These are phyloP conservation scores for Fusarium acutatum DNA, from an alignment of 2,329 filamentous ascomycete genomes.

Conservation along the genomic window DNA sequence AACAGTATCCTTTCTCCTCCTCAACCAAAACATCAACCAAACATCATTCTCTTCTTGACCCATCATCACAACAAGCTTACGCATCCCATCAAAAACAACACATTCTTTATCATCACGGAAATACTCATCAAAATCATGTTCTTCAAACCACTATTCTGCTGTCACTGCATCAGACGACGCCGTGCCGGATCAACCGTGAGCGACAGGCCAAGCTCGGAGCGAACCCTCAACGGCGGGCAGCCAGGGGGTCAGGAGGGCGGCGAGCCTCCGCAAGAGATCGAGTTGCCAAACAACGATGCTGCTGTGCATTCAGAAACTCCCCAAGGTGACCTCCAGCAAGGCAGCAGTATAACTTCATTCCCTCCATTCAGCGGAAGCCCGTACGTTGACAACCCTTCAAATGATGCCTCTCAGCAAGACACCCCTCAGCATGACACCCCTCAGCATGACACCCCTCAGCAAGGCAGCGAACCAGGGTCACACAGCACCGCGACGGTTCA, in stretches of 20 bases:
- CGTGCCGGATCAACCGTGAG: not conserved
- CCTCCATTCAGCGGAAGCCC: not conserved
- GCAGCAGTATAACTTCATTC: accelerated
- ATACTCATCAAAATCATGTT: not conserved
- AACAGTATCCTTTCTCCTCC: not conserved
- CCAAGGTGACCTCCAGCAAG: not conserved
- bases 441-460: not conserved
- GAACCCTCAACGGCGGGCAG: not conserved
- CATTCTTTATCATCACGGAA: not conserved
- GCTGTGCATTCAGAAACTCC: not conserved
- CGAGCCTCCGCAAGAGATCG: not conserved
- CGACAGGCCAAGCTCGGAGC: not conserved
- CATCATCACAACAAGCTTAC: not conserved
- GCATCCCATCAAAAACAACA: not conserved
- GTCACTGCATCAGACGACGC: not conserved
- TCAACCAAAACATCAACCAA: not conserved
- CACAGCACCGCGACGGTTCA: accelerated
- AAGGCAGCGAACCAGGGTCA: not conserved
- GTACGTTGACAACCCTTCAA: not conserved
- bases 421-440: not conserved
- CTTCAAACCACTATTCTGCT: not conserved
- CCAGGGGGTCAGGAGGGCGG: not conserved
- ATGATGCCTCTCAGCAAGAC: not conserved
- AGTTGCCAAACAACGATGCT: not conserved
- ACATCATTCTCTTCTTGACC: not conserved